phyloP scores from a whole-genome alignment of 2,329 filamentous ascomycete genomes.

The Venturia asperata region DNA sequence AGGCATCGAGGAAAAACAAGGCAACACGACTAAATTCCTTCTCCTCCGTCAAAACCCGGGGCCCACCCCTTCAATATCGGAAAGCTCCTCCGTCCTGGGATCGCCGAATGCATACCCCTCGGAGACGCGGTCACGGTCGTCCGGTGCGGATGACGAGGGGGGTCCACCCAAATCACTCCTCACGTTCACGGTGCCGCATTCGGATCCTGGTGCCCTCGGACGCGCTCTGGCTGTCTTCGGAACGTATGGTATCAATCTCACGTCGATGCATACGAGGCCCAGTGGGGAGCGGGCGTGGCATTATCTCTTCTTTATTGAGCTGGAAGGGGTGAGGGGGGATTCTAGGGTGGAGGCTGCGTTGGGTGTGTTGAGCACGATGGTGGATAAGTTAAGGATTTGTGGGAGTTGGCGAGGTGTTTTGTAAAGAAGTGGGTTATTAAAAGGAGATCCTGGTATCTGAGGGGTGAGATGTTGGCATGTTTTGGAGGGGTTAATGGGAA shows the following conservation, averaged over 20 bases:
- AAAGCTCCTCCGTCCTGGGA: background rate
- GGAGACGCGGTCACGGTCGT: background rate
- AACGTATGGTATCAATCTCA: constrained; percentile 67
- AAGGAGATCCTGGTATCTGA: too few species aligned
- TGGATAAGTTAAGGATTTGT: constrained; percentile 60
- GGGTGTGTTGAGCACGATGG: constrained; percentile 49
- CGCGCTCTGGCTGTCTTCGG: constrained; percentile 75
- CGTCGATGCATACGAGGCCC: constrained; percentile 82
- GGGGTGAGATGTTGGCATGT: too few species aligned
- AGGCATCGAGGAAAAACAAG: constrained; percentile 64
- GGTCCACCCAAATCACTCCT: constrained; percentile 50
- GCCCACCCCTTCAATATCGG: background rate
- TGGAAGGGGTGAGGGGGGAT: constrained; percentile 58
- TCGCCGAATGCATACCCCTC: constrained; percentile 18
- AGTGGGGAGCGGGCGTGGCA: constrained; percentile 70
- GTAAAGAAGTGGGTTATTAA: too few species aligned
- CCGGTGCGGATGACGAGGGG: constrained; percentile 41
- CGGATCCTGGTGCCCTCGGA: constrained; percentile 72
- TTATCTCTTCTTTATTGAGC: constrained; percentile 93
- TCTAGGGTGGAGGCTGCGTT: constrained; percentile 55
- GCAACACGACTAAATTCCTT: constrained; percentile 76
- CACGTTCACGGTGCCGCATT: constrained; percentile 70
- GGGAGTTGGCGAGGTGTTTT: constrained; percentile 53
- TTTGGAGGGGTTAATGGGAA: too few species aligned
- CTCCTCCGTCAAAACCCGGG: constrained; percentile 46